Base-by-base conservation (phyloP, 371 early-diverging fungal species). In the Rhizopus delemar region DNA sequence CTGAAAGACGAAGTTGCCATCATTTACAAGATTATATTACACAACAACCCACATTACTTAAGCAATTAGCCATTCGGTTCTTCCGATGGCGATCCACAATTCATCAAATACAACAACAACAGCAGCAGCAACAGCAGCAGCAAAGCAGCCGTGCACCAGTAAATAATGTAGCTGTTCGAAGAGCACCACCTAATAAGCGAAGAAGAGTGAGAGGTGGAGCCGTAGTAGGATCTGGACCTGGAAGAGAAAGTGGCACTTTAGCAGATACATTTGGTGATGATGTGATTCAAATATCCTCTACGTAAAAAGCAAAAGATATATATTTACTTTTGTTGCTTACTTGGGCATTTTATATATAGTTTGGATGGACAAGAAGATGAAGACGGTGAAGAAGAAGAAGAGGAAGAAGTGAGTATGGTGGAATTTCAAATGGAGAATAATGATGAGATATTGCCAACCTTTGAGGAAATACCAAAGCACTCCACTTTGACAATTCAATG, bases 171-270 rank as follows among this genome's bases (percentile, higher is more conserved):
- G 55, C 15, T 41, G 51, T 66, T 15, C 66, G 72, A 8, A 56
- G 60, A 41, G 68, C 60, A 32, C 92, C 93, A 0, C 72, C 86
- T 0, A 87, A 84, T 55, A 93, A 94, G 65, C 78, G 95, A 34
- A 69, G 95, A 57, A 78, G 95, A 6, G 83, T 88, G 4, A 77
- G 95, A 36, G 94, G 94, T 5, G 90, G 86, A 8, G 74, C 85
- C 4, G 63, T 60, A 12, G 70, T 79, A 41, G 72, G 79, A 12
- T 61, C 77, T 1, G 61, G 69, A 5, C 53, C 76, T 1, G 46
- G 58, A 9, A 57, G 69, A 15, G 51, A 59, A n/a, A 46, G 55
- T 2, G 53, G 52, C 5, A 41, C 58, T 15, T 35, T 73, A 6
- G 62, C 74, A 39, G 70, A 74, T 34, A 62, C 68, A 1, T 68